These are phyloP conservation scores for Globisporangium canariense DNA, from an alignment of 352 stramenopile genomes.

Conservation along the genomic window DNA sequence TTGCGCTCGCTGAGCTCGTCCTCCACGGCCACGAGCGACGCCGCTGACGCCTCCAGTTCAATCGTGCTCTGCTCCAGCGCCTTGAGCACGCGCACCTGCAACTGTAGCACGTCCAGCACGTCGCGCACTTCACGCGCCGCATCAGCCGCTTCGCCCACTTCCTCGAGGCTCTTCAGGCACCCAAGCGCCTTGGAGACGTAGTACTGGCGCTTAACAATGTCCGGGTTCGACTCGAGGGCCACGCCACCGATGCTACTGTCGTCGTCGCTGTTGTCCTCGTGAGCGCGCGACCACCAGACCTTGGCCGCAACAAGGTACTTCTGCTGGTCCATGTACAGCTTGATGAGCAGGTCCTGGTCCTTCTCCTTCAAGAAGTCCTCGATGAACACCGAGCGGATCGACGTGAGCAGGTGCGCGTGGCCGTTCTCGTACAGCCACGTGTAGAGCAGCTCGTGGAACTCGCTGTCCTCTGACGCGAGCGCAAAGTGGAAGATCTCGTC, in stretches of 20 bases:
- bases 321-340: slow-evolving; percentile 85
- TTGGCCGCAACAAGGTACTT: slow-evolving; percentile 83
- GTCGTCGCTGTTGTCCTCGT: slow-evolving; percentile 49
- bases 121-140: slow-evolving; percentile 79
- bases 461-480: slow-evolving; percentile 64
- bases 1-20: slow-evolving; percentile 51
- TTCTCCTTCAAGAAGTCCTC: slow-evolving; percentile 83
- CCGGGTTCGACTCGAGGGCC: slow-evolving; percentile 54
- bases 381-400: slow-evolving; percentile 70
- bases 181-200: slow-evolving; percentile 76
- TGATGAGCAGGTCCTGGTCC: slow-evolving; percentile 81
- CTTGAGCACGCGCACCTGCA: slow-evolving; percentile 82
- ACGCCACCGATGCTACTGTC: slow-evolving; percentile 31
- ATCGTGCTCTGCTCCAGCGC: slow-evolving; percentile 64
- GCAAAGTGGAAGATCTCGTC: slow-evolving; percentile 78
- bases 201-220: slow-evolving; percentile 80
- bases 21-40: slow-evolving; percentile 27
- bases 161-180: slow-evolving; percentile 76
- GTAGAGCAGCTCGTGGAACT: slow-evolving; percentile 78
- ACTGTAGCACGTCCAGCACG: slow-evolving; percentile 75
- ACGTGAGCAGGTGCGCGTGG: slow-evolving; percentile 50
- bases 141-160: slow-evolving; percentile 63
- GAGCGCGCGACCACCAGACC: slow-evolving; percentile 76
- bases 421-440: slow-evolving; percentile 82
- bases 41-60: slow-evolving; percentile 50